Evolutionary conservation across 768 basidiomycete species (phyloP), one percentile per base, ranked within the genome.

Genomic region (Phaffia australis): DNA sequence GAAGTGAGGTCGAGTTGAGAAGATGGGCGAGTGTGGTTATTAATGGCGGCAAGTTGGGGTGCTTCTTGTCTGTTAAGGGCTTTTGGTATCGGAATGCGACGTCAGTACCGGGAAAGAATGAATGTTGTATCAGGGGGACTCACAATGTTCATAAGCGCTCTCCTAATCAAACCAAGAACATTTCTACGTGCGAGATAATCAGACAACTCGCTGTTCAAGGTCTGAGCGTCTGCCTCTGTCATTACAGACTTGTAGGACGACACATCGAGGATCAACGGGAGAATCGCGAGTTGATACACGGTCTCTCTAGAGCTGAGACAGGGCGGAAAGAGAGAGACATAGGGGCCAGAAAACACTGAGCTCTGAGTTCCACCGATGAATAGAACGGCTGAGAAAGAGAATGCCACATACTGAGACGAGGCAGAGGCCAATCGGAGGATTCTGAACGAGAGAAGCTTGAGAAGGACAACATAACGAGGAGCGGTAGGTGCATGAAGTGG

Each of bases 31-130:
- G 56, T 25, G 46, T 58, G 15, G 35, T 71, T 9, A 83, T 73
- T n/a, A 86, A 70, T 0, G 77, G 75, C 0, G 82, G 80, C 0
- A 87, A 75, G 29, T 73, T 71, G 0, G 83, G 79, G 2, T 83
- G 79, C 30, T 80, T 78, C 74, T 87, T 87, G 46, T 81, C 78
- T 50, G 83, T 80, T 0, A 81, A 51, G 11, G 82, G 82, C 86
- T 87, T 69, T n/a, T 19, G 54, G 49, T 21, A 59, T 23, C 50
- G 62, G 19, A 7, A 35, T 55, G 50, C 56, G 30, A 46, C 8
- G 21, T 50, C 23, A 32, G 32, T 7, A 49, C 62, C 35, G 19
- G 30, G 11, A 14, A 16, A 9, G 50, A 56, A 25, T 25, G n/a
- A 25, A 55, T 29, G 27, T 27, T 29, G 19, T 52, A 16, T 25